Percentiles rank a stretch among this genome's conserved stretches.
Evolutionary conservation across 129 eudicot species (phyloP).

Genomic region (Helianthus annuus): DNA sequence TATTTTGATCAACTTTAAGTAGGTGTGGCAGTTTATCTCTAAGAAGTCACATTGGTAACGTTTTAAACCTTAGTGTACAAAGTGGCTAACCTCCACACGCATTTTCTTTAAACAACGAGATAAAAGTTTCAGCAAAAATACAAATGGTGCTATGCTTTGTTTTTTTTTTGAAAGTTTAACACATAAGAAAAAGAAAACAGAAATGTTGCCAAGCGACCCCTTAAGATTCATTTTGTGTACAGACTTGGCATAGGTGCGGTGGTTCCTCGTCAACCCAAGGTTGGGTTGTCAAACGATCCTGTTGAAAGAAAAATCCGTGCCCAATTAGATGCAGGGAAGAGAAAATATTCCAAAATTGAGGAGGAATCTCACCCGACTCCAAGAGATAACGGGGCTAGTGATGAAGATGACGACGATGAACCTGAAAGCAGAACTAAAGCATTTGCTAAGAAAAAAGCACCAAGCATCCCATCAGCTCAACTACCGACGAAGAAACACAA

Average conservation of each 20-base stretch:
- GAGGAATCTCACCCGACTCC: constrained; percentile 40
- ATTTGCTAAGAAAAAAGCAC: constrained; percentile 56
- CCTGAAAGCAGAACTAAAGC: constrained; percentile 69
- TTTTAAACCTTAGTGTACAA: neutral
- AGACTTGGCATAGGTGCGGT: constrained; percentile 85
- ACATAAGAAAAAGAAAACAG: neutral
- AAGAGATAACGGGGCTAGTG: constrained; percentile 48
- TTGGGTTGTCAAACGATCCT: constrained; percentile 51
- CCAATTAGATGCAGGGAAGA: constrained; percentile 48
- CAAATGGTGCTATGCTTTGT: neutral
- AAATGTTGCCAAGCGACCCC: neutral
- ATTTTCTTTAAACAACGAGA: neutral
- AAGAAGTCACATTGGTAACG: neutral
- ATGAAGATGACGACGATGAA: constrained; percentile 71
- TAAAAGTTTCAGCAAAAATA: neutral
- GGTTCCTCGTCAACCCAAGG: constrained; percentile 60
- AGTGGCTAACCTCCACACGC: too few relatives aligned
- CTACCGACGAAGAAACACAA: constrained; percentile 22
- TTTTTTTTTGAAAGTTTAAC: neutral
- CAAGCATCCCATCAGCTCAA: constrained; percentile 4
- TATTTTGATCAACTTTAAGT: neutral
- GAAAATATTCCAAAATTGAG: constrained; percentile 37
- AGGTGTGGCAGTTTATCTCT: neutral
- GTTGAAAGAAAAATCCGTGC: constrained; percentile 66
- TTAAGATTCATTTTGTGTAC: neutral